Percentiles rank a stretch among this genome's conserved stretches.
These are phyloP conservation scores for Aschersonia sp. DNA, from an alignment of 2,329 filamentous ascomycete species.

Conservation along the genomic window DNA sequence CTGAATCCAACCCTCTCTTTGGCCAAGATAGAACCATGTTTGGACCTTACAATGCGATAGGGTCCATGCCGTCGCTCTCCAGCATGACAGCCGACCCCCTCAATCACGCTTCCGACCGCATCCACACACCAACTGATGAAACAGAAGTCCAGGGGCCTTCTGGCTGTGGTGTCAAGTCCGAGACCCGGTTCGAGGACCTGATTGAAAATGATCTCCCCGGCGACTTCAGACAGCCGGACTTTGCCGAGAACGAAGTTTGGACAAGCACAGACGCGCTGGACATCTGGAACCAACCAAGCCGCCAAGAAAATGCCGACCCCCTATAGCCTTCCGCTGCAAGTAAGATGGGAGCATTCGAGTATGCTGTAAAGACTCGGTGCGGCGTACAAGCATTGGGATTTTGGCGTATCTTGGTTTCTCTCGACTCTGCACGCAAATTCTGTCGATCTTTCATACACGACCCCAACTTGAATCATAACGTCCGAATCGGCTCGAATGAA, in stretches of 20 bases:
- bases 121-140: conserved; percentile 6
- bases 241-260: conserved; percentile 5
- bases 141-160: conserved; percentile 4
- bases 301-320: too few species aligned
- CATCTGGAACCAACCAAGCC: background rate
- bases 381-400: too few species aligned
- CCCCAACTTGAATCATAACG: too few species aligned
- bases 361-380: too few species aligned
- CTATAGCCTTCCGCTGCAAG: too few species aligned
- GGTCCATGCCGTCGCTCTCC: conserved; percentile 9
- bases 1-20: conserved; percentile 18
- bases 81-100: conserved; percentile 16
- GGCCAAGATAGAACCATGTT: conserved; percentile 16
- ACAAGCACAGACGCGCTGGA: conserved; percentile 2
- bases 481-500: too few species aligned
- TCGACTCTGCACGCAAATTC: too few species aligned
- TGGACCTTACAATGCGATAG: conserved; percentile 11
- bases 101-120: conserved; percentile 10
- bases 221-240: conserved; percentile 11
- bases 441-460: too few species aligned
- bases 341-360: too few species aligned
- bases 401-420: too few species aligned
- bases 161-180: conserved; percentile 10
- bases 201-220: conserved; percentile 7
- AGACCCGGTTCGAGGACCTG: conserved; percentile 12